Evolutionary conservation across 495 filamentous ascomycete genomes (phyloP).

Genomic region (Hypoxylon trugodes): DNA sequence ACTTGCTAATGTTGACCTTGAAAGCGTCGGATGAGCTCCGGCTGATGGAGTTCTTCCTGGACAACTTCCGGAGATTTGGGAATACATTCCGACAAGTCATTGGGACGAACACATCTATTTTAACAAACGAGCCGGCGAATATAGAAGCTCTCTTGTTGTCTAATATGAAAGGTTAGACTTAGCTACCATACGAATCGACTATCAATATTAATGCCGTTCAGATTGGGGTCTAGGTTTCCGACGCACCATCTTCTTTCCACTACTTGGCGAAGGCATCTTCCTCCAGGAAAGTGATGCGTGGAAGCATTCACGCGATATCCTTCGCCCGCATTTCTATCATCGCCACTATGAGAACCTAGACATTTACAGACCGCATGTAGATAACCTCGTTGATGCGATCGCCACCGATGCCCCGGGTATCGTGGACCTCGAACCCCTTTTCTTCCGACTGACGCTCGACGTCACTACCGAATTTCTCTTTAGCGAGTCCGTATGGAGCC

Average conservation of each 20-base stretch:
- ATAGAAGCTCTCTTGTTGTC: conserved; percentile 19
- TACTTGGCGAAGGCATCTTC: conserved; percentile 77
- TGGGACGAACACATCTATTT: conserved; percentile 22
- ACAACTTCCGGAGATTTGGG: conserved; percentile 30
- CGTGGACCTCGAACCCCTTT: conserved; percentile 69
- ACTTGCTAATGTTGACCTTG: conserved; percentile 22
- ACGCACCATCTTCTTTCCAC: conserved; percentile 53
- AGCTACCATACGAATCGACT: background rate
- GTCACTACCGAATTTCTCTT: conserved; percentile 78
- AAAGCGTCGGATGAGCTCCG: conserved; percentile 19
- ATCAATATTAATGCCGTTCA: conserved; percentile 9
- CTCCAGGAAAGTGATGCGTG: conserved; percentile 70
- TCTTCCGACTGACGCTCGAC: conserved; percentile 72
- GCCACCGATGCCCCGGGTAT: conserved; percentile 13
- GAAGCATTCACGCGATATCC: conserved; percentile 68
- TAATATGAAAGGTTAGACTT: conserved; percentile 27
- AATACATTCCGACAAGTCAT: conserved; percentile 30
- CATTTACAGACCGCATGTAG: conserved; percentile 67
- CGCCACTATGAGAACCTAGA: conserved; percentile 68
- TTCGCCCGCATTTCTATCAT: conserved; percentile 70
- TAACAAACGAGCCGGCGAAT: conserved; percentile 32
- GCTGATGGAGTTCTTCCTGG: conserved; percentile 34
- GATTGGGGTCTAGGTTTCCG: conserved; percentile 36
- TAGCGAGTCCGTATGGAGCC: conserved; percentile 60
- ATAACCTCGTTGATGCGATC: conserved; percentile 52